Evolutionary conservation across 345 rosid genomes (phyloP), one percentile per base, ranked within the genome.

Genomic region (Kandelia obovata): DNA sequence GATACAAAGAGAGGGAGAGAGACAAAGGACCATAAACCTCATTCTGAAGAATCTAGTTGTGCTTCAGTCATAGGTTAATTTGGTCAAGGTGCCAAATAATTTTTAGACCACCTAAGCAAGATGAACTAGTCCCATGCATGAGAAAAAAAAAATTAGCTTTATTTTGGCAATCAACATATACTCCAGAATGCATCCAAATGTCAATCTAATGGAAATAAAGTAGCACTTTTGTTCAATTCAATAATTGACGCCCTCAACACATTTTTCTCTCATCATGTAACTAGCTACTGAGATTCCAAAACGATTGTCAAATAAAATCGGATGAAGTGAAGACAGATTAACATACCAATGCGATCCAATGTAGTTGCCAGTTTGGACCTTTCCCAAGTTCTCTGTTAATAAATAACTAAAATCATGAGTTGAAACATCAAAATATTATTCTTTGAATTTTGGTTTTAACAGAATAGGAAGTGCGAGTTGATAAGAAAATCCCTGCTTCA

Each of bases 341-440:
- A 71, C 75, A 53, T 90, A 92, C 98, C 92, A 71, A 96, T 68
- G 64, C 83, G 92, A 82, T 96, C 97, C 79, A 96, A 82, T n/a
- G 91, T 85, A 58, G 87, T 68, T 46, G 99, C 98, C 73, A 96
- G 67, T 67, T 84, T 96, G 39, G 98, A 89, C 81, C 91, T 89
- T 82, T 95, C 98, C 98, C 99, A 92, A 34, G 98, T 92, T 79
- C 99, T 92, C 99, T 92, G 88, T 70, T 65, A 17, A 39, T 58
- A 3, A 75, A 55, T 67, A 79, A 69, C 26, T 2, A 78, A 64
- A 71, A 57, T 21, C 37, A 65, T 72, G 35, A 73, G 71, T 56
- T 46, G 52, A 65, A 62, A 1, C 32, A 37, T 20, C 20, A 39
- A 53, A 47, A 35, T 10, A 55, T 9, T 21, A 13, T 55, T 7